phyloP scores from a whole-genome alignment of 345 rosid genomes.

The Acer negundo region DNA sequence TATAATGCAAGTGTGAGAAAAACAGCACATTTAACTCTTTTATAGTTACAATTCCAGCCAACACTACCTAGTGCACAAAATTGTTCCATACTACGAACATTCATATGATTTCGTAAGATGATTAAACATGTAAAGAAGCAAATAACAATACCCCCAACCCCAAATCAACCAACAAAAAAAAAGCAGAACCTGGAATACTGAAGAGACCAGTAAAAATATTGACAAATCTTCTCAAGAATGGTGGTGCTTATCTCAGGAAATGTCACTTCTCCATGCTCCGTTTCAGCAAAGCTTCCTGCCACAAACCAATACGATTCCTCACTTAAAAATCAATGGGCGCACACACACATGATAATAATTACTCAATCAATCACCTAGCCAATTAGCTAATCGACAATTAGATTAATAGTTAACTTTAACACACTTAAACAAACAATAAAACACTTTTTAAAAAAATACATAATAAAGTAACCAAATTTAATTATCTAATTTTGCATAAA shows the following conservation, averaged over 20 bases:
- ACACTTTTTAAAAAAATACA: no score
- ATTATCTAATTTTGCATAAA: neutral
- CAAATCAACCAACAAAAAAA: neutral
- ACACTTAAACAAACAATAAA: no score
- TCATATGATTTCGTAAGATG: neutral
- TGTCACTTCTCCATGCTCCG: slow-evolving; percentile 44
- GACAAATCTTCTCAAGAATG: slow-evolving; percentile 48
- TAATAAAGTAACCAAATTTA: no score
- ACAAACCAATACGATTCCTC: neutral
- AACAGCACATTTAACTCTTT: neutral
- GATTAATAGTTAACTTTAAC: no score
- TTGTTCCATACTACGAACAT: neutral
- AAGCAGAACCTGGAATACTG: slow-evolving; percentile 43
- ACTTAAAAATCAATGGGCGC: neutral
- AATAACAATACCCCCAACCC: neutral
- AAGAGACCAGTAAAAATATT: slow-evolving; percentile 51
- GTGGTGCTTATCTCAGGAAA: slow-evolving; percentile 50
- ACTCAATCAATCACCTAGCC: no score
- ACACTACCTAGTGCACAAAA: neutral
- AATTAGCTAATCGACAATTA: no score
- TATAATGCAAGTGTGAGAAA: neutral
- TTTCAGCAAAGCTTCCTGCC: slow-evolving; percentile 45
- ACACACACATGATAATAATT: neutral
- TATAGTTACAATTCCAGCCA: neutral
- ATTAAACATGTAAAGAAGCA: neutral